phyloP scores from a whole-genome alignment of 306 rosid species.

The Luffa acutangula region DNA sequence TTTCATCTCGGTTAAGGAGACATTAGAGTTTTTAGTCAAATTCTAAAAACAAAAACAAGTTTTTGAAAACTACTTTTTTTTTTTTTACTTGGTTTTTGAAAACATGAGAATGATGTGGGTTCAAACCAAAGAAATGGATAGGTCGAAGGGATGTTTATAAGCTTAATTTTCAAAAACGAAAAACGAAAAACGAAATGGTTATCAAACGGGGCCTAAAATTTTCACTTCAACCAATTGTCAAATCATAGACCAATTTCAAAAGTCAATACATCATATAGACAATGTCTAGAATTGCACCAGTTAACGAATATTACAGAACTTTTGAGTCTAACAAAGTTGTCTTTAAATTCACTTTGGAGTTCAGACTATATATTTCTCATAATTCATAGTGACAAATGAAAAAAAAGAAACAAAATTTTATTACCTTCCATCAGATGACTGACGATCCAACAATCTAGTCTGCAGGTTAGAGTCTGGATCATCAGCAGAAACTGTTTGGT shows the following conservation, averaged over 20 bases:
- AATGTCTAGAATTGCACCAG: neutral
- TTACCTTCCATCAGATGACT: conserved; percentile 59
- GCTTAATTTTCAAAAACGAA: too few relatives aligned
- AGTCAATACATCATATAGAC: neutral
- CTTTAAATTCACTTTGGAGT: neutral
- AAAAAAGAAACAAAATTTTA: neutral
- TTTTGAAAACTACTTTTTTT: too few relatives aligned
- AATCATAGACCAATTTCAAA: neutral
- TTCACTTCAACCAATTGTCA: neutral
- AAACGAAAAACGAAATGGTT: too few relatives aligned
- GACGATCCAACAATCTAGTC: conserved; percentile 70
- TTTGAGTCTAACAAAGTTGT: neutral
- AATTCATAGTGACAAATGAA: neutral
- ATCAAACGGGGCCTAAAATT: too few relatives aligned
- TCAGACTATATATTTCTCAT: neutral
- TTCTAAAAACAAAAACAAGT: too few relatives aligned
- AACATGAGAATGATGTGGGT: too few relatives aligned
- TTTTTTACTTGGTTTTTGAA: too few relatives aligned
- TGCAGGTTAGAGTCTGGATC: conserved; percentile 70
- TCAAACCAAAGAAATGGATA: too few relatives aligned
- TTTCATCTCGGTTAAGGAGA: too few relatives aligned
- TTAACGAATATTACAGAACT: neutral
- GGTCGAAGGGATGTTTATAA: too few relatives aligned
- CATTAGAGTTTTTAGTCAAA: too few relatives aligned
- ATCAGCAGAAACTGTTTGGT: conserved; percentile 37